These are phyloP conservation scores for Beta macrorhiza DNA, from an alignment of 179 eudicot species.

Conservation along the genomic window DNA sequence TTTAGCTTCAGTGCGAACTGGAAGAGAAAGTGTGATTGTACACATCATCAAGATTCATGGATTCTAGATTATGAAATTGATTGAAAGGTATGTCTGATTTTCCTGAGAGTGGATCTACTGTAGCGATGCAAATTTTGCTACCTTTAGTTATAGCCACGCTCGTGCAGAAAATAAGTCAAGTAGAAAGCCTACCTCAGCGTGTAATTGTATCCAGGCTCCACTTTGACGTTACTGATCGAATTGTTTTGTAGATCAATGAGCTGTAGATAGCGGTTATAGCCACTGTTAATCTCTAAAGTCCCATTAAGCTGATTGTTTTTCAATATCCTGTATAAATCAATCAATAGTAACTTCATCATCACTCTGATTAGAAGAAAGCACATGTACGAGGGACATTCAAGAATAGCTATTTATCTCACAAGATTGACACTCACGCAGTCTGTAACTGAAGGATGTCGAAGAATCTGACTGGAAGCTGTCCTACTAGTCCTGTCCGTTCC, in stretches of 20 bases:
- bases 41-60: background rate
- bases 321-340: constrained; percentile 36
- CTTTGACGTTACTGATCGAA: constrained; percentile 28
- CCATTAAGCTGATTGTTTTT: constrained; percentile 49
- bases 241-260: constrained; percentile 56
- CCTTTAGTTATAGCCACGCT: background rate
- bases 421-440: constrained; percentile 46
- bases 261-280: constrained; percentile 39
- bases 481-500: constrained; percentile 47
- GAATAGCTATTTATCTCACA: background rate
- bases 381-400: background rate
- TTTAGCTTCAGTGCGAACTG: background rate
- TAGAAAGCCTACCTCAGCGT: constrained; percentile 29
- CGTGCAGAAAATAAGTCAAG: background rate
- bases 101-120: background rate
- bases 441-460: constrained; percentile 54
- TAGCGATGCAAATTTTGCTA: background rate
- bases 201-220: constrained; percentile 25
- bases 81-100: background rate
- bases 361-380: background rate
- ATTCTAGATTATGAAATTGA: too few relatives aligned
- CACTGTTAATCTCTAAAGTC: constrained; percentile 42
- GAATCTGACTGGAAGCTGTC: constrained; percentile 42
- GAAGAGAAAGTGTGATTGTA: background rate
- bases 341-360: constrained; percentile 4